Evolutionary conservation across 805 yeast genomes (phyloP).

Genomic region (Zygoascus flipseniorum): DNA sequence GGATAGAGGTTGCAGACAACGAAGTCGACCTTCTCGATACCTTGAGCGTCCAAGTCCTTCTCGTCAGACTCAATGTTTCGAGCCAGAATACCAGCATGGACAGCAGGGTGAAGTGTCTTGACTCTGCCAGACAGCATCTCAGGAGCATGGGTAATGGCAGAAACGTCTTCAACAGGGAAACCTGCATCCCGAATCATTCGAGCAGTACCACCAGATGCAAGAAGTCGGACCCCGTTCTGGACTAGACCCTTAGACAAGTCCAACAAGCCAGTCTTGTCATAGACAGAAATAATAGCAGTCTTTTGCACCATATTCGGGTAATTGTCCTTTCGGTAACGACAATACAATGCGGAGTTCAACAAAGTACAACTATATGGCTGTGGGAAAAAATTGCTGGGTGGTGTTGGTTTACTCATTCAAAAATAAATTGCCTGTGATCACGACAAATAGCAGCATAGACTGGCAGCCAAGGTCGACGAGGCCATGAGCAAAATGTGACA

Average conservation of each 20-base stretch:
- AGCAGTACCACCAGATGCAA: slow-evolving; percentile 98
- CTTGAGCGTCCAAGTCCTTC: slow-evolving; percentile 76
- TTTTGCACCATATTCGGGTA: slow-evolving; percentile 30
- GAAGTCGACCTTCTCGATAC: slow-evolving; percentile 91
- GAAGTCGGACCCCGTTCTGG: slow-evolving; percentile 78
- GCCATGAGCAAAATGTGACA: no score
- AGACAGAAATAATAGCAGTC: slow-evolving; percentile 94
- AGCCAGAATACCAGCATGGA: slow-evolving; percentile 90
- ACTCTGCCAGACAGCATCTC: slow-evolving; percentile 99
- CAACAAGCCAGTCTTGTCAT: slow-evolving; percentile 92
- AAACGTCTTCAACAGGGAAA: slow-evolving; percentile 94
- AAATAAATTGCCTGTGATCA: neutral
- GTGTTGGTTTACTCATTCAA: neutral
- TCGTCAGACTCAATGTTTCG: slow-evolving; percentile 88
- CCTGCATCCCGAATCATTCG: slow-evolving; percentile 92
- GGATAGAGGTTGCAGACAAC: slow-evolving; percentile 98
- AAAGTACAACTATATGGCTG: neutral
- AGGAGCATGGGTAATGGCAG: slow-evolving; percentile 94
- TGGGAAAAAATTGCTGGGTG: neutral
- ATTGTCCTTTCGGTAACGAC: neutral
- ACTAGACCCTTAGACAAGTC: slow-evolving; percentile 94
- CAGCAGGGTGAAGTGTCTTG: slow-evolving; percentile 97
- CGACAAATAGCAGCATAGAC: no score
- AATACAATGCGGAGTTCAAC: neutral
- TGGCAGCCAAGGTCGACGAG: no score